phyloP scores from a whole-genome alignment of 805 yeast species.

The Saccharomyces eubayanus region DNA sequence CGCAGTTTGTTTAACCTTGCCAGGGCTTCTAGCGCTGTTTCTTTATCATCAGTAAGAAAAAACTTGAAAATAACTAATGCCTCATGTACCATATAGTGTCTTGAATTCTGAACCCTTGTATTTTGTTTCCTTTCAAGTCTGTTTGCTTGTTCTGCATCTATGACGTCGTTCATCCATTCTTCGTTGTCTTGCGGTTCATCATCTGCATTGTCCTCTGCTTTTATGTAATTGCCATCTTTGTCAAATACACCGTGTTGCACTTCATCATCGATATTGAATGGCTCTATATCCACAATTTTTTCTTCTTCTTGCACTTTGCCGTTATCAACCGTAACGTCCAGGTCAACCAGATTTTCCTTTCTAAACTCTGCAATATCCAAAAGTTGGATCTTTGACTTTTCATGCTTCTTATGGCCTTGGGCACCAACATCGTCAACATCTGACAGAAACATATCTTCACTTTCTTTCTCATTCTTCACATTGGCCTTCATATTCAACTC shows the following conservation, averaged over 20 bases:
- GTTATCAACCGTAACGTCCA: background rate
- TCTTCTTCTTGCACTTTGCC: slow-evolving; percentile 13
- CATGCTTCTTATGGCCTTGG: background rate
- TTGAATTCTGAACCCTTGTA: slow-evolving; percentile 7
- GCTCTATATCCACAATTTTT: slow-evolving; percentile 36
- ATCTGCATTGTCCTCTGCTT: slow-evolving; percentile 27
- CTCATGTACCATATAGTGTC: slow-evolving; percentile 19
- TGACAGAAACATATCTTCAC: background rate
- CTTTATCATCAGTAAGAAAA: slow-evolving; percentile 36
- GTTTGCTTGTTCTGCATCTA: slow-evolving; percentile 7
- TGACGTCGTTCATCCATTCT: slow-evolving; percentile 20
- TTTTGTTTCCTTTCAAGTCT: slow-evolving; percentile 10
- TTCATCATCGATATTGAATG: slow-evolving; percentile 45
- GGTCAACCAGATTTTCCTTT: background rate
- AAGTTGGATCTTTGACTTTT: background rate
- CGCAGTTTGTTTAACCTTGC: slow-evolving; percentile 30
- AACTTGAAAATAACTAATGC: slow-evolving; percentile 29
- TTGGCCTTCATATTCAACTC: background rate
- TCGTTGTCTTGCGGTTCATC: slow-evolving; percentile 11
- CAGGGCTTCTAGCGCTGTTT: slow-evolving; percentile 42
- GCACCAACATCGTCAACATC: background rate
- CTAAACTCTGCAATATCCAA: background rate
- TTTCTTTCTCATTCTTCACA: background rate
- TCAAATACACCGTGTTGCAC: slow-evolving; percentile 43
- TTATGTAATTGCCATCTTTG: slow-evolving; percentile 42